Evolutionary conservation across 2,329 filamentous ascomycete genomes (phyloP).

Genomic region (Geoglossum cookeanum): DNA sequence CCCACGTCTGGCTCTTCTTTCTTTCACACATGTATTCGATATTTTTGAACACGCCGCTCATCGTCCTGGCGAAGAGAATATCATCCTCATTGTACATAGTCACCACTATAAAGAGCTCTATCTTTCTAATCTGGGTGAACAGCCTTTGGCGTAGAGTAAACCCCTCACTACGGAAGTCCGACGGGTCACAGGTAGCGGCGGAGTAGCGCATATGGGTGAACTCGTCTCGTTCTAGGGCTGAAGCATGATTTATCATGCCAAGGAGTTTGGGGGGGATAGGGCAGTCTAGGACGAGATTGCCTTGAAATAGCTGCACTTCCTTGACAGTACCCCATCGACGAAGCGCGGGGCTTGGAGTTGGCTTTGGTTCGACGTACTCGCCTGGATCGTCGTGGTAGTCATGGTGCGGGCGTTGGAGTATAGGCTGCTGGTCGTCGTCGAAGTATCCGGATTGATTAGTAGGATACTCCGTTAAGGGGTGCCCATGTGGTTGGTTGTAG

Average conservation of each 20-base stretch:
- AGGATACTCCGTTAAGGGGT: slow-evolving; percentile 28
- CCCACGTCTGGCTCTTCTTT: slow-evolving; percentile 91
- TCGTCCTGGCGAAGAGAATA: slow-evolving; percentile 80
- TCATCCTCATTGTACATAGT: slow-evolving; percentile 99
- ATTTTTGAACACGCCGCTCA: slow-evolving; percentile 97
- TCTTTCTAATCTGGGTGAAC: slow-evolving; percentile 81
- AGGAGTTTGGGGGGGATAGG: slow-evolving; percentile 78
- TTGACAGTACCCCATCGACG: slow-evolving; percentile 97
- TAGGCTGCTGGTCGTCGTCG: slow-evolving; percentile 54
- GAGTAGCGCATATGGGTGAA: slow-evolving; percentile 84
- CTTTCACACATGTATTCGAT: slow-evolving; percentile 95
- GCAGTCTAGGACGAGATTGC: slow-evolving; percentile 92
- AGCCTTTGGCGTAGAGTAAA: slow-evolving; percentile 84
- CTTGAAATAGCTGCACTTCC: slow-evolving; percentile 90
- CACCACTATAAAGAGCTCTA: slow-evolving; percentile 87
- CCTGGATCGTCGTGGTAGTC: slow-evolving; percentile 23
- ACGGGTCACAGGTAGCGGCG: slow-evolving; percentile 83
- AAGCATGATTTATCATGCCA: slow-evolving; percentile 69
- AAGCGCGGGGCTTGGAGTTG: slow-evolving; percentile 35
- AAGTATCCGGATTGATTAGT: slow-evolving; percentile 36
- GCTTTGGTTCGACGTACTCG: slow-evolving; percentile 20
- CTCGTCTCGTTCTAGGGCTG: slow-evolving; percentile 66
- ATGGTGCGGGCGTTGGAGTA: slow-evolving; percentile 46
- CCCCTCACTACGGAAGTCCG: slow-evolving; percentile 69
- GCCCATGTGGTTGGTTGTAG: slow-evolving; percentile 63